phyloP scores from a whole-genome alignment of 176 grass and related monocot genomes.

The Rhynchospora pubera region DNA sequence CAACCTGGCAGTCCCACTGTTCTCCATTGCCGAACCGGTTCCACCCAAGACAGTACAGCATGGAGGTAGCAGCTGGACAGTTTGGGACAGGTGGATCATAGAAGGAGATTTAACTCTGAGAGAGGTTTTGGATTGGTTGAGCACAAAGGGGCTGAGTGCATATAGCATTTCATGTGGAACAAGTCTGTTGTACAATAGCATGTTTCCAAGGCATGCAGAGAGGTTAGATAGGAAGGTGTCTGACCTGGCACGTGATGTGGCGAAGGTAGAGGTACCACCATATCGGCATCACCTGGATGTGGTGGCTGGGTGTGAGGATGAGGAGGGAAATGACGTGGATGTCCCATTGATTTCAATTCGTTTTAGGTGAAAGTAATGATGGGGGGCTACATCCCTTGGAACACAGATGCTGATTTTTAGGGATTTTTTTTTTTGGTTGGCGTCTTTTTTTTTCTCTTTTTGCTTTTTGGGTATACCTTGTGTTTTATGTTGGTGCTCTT shows the following conservation, averaged over 20 bases:
- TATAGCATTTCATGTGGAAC: slow-evolving; percentile 87
- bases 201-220: slow-evolving; percentile 89
- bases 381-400: neutral
- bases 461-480: neutral
- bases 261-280: slow-evolving; percentile 61
- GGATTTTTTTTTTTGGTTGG: neutral
- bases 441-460: neutral
- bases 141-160: slow-evolving; percentile 57
- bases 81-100: slow-evolving; percentile 83
- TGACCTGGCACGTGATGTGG: slow-evolving; percentile 60
- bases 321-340: slow-evolving; percentile 79
- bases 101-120: slow-evolving; percentile 54
- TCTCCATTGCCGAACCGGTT: slow-evolving; percentile 82
- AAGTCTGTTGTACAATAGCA: slow-evolving; percentile 80
- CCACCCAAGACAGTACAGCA: slow-evolving; percentile 67
- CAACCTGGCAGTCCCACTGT: slow-evolving; percentile 77
- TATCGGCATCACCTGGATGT: slow-evolving; percentile 65
- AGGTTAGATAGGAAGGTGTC: slow-evolving; percentile 63
- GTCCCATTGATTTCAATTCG: slow-evolving; percentile 72
- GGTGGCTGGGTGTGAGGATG: slow-evolving; percentile 76
- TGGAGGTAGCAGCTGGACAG: slow-evolving; percentile 61
- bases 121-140: slow-evolving; percentile 73
- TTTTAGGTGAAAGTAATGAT: slow-evolving; percentile 40
- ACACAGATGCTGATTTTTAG: neutral
- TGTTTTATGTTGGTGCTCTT: neutral